Evolutionary conservation across 345 rosid genomes (phyloP), one percentile per base, ranked within the genome.

Genomic region (Lepidium didymum): DNA sequence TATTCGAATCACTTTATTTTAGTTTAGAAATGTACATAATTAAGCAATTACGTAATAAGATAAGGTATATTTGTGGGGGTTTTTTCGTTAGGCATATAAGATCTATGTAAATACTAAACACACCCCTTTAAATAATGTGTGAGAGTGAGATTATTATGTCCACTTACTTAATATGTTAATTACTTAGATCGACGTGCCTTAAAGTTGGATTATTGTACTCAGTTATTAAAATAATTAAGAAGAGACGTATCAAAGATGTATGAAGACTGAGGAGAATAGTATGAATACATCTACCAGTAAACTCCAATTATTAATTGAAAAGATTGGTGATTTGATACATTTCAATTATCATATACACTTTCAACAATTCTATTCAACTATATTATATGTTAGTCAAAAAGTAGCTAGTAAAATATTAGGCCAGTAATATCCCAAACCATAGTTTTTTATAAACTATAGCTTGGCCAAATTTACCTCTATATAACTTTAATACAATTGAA

Each of bases 211-310:
- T 33, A 55, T 40, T 58, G 34, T 31, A 52, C 6, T 23, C 0
- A 7, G 14, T 31, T 16, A 43, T 35, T 44, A 9, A 54, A 42
- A 53, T 66, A 29, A 29, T 29, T 29, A 56, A 43, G 29, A 68
- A 68, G 64, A 68, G 56, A 68, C 56, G 72, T 68, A 56, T 68
- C 56, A 56, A 35, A 34, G 62, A 42, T 52, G 56, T 12, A 14
- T 43, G 25, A 43, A 7, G 31, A 27, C 0, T 6, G 33, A 29
- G 36, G 19, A 58, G 16, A 14, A 52, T 52, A 62, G 36, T 58
- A 41, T 42, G 33, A 14, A 42, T 33, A 56, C 16, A 41, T 61
- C 53, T 62, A 70, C 55, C 33, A 23, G 54, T 1, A 51, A 70
- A 42, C 40, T 21, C 62, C 47, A 53, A 70, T 52, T 10, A 62